Percentiles rank a stretch among this genome's conserved stretches.
phyloP scores from a whole-genome alignment of 495 filamentous ascomycete species.

The Venustampulla echinocandica region DNA sequence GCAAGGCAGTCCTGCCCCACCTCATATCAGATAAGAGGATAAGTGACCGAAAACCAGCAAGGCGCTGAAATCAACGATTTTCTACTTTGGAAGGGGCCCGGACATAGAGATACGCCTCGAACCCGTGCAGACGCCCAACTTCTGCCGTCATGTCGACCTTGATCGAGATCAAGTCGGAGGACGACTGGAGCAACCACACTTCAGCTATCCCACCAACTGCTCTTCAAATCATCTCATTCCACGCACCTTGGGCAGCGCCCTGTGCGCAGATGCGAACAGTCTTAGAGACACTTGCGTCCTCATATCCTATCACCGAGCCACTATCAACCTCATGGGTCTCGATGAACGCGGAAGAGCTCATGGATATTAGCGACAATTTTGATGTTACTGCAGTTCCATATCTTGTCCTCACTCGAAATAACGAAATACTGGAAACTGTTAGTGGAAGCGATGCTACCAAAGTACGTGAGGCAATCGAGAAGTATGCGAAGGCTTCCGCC shows the following conservation, averaged over 20 bases:
- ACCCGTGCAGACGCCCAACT: too few relatives aligned
- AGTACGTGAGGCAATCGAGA: slow-evolving; percentile 75
- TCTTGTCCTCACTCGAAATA: slow-evolving; percentile 68
- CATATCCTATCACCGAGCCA: slow-evolving; percentile 60
- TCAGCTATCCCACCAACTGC: slow-evolving; percentile 54
- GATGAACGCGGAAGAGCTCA: slow-evolving; percentile 83
- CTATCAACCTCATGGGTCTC: slow-evolving; percentile 69
- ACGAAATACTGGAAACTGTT: slow-evolving; percentile 65
- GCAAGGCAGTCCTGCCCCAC: too few relatives aligned
- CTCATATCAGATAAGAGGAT: neutral
- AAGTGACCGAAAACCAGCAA: too few relatives aligned
- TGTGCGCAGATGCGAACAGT: slow-evolving; percentile 90
- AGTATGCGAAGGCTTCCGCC: slow-evolving; percentile 42
- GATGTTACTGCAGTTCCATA: slow-evolving; percentile 91
- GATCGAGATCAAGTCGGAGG: slow-evolving; percentile 59
- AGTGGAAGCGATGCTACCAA: slow-evolving; percentile 80
- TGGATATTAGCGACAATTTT: slow-evolving; percentile 79
- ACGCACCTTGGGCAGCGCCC: slow-evolving; percentile 90
- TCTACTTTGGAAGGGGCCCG: too few relatives aligned
- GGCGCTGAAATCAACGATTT: too few relatives aligned
- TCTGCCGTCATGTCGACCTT: slow-evolving; percentile 61
- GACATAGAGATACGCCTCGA: too few relatives aligned
- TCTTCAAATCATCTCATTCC: slow-evolving; percentile 80
- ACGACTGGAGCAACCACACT: slow-evolving; percentile 58
- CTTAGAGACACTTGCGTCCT: slow-evolving; percentile 70